Percentiles rank a stretch among this genome's conserved stretches.
phyloP scores from a whole-genome alignment of 805 yeast genomes.

The Zygotorulaspora danielsina region DNA sequence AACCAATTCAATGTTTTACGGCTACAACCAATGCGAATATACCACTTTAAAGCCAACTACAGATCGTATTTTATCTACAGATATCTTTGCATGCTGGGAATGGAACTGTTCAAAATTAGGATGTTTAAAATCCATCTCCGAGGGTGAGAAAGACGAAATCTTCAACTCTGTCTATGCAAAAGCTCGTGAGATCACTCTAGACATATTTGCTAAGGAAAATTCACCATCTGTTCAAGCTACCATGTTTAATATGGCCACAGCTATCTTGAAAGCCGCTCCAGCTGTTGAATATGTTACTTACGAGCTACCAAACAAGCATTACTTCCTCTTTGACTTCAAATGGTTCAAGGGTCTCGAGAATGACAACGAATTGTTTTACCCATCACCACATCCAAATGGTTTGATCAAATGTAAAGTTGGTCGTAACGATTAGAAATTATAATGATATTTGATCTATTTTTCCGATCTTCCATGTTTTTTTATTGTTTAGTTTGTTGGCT shows the following conservation, averaged over 20 bases:
- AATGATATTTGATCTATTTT: conserved; percentile 14
- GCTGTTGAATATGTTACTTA: conserved; percentile 63
- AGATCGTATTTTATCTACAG: conserved; percentile 86
- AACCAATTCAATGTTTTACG: conserved; percentile 90
- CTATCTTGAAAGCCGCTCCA: conserved; percentile 57
- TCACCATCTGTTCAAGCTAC: conserved; percentile 96
- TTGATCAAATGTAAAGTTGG: conserved; percentile 83
- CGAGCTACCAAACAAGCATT: conserved; percentile 87
- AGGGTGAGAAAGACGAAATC: conserved; percentile 52
- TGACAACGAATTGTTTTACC: conserved; percentile 82
- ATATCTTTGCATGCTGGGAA: conserved; percentile 69
- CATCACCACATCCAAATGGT: conserved; percentile 90
- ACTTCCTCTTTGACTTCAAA: conserved; percentile 69
- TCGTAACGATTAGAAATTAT: conserved; percentile 60
- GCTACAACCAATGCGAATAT: conserved; percentile 79
- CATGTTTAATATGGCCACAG: conserved; percentile 86
- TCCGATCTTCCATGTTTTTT: background rate
- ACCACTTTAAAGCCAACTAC: conserved; percentile 79
- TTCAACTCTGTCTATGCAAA: conserved; percentile 61
- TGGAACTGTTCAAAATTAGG: conserved; percentile 52
- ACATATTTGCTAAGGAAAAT: conserved; percentile 75
- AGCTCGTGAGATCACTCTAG: conserved; percentile 68
- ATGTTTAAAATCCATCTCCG: conserved; percentile 46
- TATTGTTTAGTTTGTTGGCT: background rate
- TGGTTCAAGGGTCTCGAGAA: conserved; percentile 79